Percentiles rank a stretch among this genome's conserved stretches.
Conservation (phyloP, 371 early-diverging fungal species). For the Rhizopus stolonifer region DNA sequence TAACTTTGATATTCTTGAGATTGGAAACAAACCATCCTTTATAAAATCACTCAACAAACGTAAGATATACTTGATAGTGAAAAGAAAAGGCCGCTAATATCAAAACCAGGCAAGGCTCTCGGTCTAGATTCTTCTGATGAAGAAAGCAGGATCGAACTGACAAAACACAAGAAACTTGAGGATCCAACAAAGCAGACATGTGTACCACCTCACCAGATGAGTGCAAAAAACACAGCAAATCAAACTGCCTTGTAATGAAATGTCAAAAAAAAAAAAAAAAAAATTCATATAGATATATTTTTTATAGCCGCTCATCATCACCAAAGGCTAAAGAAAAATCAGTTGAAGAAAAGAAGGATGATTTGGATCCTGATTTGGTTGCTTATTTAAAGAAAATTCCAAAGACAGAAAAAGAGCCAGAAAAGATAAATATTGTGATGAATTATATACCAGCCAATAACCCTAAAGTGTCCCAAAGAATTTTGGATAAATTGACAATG, state of each 20-base stretch:
- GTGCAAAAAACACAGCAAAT: too few relatives aligned
- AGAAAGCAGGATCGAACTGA: not conserved
- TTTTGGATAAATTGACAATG: slow-evolving; percentile 16
- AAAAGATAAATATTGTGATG: slow-evolving; percentile 33
- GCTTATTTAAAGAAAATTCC: not conserved
- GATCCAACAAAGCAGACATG: too few relatives aligned
- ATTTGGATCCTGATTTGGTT: slow-evolving; percentile 44
- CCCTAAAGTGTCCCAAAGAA: not conserved
- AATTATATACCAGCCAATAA: slow-evolving; percentile 22
- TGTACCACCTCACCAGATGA: too few relatives aligned
- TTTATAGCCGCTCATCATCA: too few relatives aligned
- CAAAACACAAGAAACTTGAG: slow-evolving; percentile 1
- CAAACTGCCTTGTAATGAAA: too few relatives aligned
- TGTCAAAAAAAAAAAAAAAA: too few relatives aligned
- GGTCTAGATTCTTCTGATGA: slow-evolving; percentile 21
- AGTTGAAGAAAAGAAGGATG: slow-evolving; percentile 12
- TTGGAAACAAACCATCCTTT: slow-evolving; percentile 15
- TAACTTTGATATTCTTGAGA: slow-evolving; percentile 33
- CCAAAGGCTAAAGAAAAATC: too few relatives aligned
- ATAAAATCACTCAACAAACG: slow-evolving; percentile 24
- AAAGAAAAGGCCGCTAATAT: too few relatives aligned
- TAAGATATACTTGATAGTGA: too few relatives aligned
- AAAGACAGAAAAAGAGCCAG: not conserved
- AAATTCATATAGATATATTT: too few relatives aligned
- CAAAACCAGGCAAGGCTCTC: slow-evolving; percentile 26